These are phyloP conservation scores for Haplosporangium sp. DNA, from an alignment of 371 early-diverging fungal species.

Conservation along the genomic window DNA sequence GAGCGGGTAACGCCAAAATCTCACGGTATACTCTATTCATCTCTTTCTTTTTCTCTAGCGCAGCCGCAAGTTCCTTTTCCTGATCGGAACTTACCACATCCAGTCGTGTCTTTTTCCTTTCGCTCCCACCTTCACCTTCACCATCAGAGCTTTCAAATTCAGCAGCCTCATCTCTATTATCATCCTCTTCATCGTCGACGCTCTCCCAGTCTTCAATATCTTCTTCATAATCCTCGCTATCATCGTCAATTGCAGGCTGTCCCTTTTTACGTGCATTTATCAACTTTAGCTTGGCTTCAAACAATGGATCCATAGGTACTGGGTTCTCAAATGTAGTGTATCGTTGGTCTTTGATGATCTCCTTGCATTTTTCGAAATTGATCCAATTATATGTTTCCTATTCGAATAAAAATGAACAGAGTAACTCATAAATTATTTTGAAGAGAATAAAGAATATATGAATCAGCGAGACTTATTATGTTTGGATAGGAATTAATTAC, in stretches of 20 bases:
- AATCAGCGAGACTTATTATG: too few relatives aligned
- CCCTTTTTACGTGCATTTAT: slow-evolving; percentile 25
- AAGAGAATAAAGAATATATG: not conserved
- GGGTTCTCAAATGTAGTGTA: slow-evolving; percentile 39
- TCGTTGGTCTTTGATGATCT: slow-evolving; percentile 32
- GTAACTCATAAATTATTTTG: not conserved
- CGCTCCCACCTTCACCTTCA: not conserved
- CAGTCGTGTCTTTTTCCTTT: slow-evolving; percentile 17
- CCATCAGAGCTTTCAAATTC: slow-evolving; percentile 42
- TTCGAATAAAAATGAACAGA: not conserved
- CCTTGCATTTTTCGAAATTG: slow-evolving; percentile 46
- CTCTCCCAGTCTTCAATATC: slow-evolving; percentile 42
- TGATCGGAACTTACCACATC: not conserved
- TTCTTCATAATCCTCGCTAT: slow-evolving; percentile 41
- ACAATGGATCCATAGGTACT: slow-evolving; percentile 24
- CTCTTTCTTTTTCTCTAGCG: slow-evolving; percentile 12
- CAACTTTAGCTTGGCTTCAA: slow-evolving; percentile 36
- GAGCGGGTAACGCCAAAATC: slow-evolving; percentile 18
- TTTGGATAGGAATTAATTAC: slow-evolving; percentile 27
- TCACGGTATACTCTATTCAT: slow-evolving; percentile 22
- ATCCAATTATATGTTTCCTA: slow-evolving; percentile 55
- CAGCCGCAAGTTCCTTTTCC: slow-evolving; percentile 7
- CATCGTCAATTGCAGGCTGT: slow-evolving; percentile 9
- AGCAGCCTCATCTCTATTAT: slow-evolving; percentile 61
- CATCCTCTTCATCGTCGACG: slow-evolving; percentile 64